Conservation (phyloP, 2,329 filamentous ascomycete species). For the Byssoonygena ceratinophila region DNA sequence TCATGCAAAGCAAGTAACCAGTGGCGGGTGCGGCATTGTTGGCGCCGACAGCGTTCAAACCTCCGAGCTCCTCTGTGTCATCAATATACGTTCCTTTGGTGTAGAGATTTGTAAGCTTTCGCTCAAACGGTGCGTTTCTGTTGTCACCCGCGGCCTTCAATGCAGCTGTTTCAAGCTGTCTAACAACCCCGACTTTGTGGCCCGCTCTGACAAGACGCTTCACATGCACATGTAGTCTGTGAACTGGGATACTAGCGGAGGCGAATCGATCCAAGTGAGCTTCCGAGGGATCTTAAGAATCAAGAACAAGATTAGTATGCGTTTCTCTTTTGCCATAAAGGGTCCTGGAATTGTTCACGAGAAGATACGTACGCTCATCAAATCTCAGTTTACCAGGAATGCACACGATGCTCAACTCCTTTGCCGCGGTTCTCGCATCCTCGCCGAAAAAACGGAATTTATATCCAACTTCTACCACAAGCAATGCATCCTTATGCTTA, state of each 20-base stretch:
- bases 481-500: conserved; percentile 75
- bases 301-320: background rate
- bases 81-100: conserved; percentile 98
- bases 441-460: conserved; percentile 97
- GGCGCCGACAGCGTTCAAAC: conserved; percentile 31
- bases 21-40: conserved; percentile 50
- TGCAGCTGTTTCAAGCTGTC: conserved; percentile 89
- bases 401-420: conserved; percentile 87
- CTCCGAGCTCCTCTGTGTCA: conserved; percentile 70
- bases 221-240: conserved; percentile 82
- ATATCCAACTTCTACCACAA: conserved; percentile 93
- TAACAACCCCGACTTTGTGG: conserved; percentile 89
- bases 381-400: conserved; percentile 92
- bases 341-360: background rate
- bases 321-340: conserved; percentile 12
- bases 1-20: conserved; percentile 89
- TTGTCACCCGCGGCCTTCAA: conserved; percentile 94
- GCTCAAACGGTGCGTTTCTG: conserved; percentile 78
- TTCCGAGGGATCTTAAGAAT: conserved; percentile 62
- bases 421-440: conserved; percentile 78
- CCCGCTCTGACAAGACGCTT: conserved; percentile 86
- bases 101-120: conserved; percentile 91
- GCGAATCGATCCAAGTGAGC: conserved; percentile 86
- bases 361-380: conserved; percentile 60
- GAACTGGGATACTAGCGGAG: conserved; percentile 88